Percentiles rank a stretch among this genome's conserved stretches.
phyloP scores from a whole-genome alignment of 495 filamentous ascomycete species.

The Penicillium macrosclerotiorum region DNA sequence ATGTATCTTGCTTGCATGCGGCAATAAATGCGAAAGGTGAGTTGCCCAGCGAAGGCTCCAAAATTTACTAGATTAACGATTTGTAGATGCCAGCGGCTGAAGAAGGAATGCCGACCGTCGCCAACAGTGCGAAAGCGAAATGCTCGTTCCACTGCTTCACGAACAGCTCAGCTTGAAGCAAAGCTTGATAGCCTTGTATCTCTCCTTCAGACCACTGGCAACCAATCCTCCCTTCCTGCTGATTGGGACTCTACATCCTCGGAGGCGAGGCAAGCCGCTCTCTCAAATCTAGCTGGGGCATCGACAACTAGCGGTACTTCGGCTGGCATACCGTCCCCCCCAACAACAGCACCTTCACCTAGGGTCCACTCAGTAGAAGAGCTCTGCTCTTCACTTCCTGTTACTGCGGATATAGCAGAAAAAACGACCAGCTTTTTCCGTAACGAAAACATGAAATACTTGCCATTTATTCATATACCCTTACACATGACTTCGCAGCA shows the following conservation, averaged over 20 bases:
- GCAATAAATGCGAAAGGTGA: conserved; percentile 48
- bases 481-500: conserved; percentile 41
- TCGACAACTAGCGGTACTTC: background rate
- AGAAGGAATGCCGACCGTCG: conserved; percentile 42
- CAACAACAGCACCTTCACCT: conserved; percentile 2
- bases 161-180: conserved; percentile 45
- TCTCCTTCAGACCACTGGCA: conserved; percentile 33
- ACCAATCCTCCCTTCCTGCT: conserved; percentile 7
- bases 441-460: conserved; percentile 35
- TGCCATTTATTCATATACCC: conserved; percentile 48
- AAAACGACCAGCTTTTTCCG: conserved; percentile 39
- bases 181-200: conserved; percentile 53
- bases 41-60: background rate
- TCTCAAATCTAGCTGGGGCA: background rate
- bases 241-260: conserved; percentile 16
- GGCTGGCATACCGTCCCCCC: conserved; percentile 16
- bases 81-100: conserved; percentile 48
- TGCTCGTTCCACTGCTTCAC: conserved; percentile 22
- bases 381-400: conserved; percentile 10
- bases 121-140: conserved; percentile 33
- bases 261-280: conserved; percentile 1
- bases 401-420: conserved; percentile 37
- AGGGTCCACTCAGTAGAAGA: conserved; percentile 4
- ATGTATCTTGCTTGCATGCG: conserved; percentile 42
- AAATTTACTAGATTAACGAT: background rate